Base-by-base conservation (phyloP, 2,329 filamentous ascomycete species). In the Mollisiaceae sp. region DNA sequence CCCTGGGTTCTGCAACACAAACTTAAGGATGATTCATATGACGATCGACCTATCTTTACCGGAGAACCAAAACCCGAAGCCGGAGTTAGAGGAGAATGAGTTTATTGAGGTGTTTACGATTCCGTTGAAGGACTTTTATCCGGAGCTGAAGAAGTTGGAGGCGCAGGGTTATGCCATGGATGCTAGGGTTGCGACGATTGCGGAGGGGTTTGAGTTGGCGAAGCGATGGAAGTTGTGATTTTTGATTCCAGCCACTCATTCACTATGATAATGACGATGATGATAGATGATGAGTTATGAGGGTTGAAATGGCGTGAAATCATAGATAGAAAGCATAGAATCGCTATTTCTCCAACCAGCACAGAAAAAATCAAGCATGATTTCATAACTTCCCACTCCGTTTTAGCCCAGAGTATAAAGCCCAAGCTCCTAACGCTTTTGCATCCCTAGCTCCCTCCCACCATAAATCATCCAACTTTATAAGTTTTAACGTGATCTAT, bases 1-100 rank as follows among this genome's bases (percentile, higher is more conserved):
- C 73, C 86, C 86, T 4, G 86, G 86, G 12, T 88, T 90, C 75
- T 89, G 86, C 76, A 89, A 88, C 75, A 89, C 87, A 5, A 90
- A 89, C 71, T 78, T 89, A 50, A 82, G 84, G 41, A 83, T 84
- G 77, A 76, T 85, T 2, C 82, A 84, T 62, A 76, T 84, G 20
- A 79, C 78, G 4, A 77, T 85, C 66, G 81, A 84, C 68, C 76
- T 83, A 69, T 77, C 78, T 1, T 71, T 76, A 5, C 76, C 79
- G 1, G 77, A 77, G 64, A 85, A 85, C 68, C 77, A 81, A 66
- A 78, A 82, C 39, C 79, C 79, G 4, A 74, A 80, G 61, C 81
- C 82, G 1, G 75, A 82, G 65, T 75, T 85, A 11, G 82, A 84
- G 67, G 81, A 83, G 15, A 82, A 82, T 63, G 82, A 84, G 66